These are phyloP conservation scores for Plantago elongata DNA, from an alignment of 257 asterid genomes.

Conservation along the genomic window DNA sequence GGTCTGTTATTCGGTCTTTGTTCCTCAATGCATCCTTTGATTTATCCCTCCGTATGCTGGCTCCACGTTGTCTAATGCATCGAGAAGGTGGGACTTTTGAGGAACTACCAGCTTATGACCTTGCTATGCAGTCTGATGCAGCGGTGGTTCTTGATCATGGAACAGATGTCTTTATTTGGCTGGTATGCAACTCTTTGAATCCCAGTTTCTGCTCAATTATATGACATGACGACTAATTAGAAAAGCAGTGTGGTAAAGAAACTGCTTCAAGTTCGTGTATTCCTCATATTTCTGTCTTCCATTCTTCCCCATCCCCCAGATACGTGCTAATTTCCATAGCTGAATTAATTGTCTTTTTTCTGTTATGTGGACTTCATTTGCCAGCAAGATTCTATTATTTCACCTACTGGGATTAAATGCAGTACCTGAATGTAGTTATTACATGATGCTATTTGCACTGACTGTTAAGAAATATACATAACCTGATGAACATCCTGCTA, in stretches of 20 bases:
- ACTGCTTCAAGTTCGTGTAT: too few relatives aligned
- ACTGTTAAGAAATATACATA: too few relatives aligned
- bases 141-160: conserved; percentile 99
- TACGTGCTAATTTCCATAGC: not conserved
- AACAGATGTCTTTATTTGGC: conserved; percentile 97
- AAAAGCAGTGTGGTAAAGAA: not conserved
- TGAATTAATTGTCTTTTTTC: conserved; percentile 11
- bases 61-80: conserved; percentile 97
- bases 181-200: conserved; percentile 44
- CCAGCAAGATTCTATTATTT: conserved; percentile 1
- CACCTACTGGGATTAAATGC: not conserved
- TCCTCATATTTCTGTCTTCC: not conserved
- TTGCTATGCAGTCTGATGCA: conserved; percentile 97
- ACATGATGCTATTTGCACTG: too few relatives aligned
- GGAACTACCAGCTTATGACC: conserved; percentile 94
- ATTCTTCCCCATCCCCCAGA: not conserved
- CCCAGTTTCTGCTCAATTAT: conserved; percentile 2
- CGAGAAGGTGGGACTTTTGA: conserved; percentile 97
- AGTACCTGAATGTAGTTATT: not conserved
- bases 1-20: conserved; percentile 75
- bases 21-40: conserved; percentile 90
- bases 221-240: not conserved
- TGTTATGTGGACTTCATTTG: conserved; percentile 15
- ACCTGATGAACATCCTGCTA: too few relatives aligned
- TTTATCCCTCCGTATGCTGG: conserved; percentile 90